phyloP scores from a whole-genome alignment of 2,329 filamentous ascomycete genomes.

The Lecanicillium sp. region DNA sequence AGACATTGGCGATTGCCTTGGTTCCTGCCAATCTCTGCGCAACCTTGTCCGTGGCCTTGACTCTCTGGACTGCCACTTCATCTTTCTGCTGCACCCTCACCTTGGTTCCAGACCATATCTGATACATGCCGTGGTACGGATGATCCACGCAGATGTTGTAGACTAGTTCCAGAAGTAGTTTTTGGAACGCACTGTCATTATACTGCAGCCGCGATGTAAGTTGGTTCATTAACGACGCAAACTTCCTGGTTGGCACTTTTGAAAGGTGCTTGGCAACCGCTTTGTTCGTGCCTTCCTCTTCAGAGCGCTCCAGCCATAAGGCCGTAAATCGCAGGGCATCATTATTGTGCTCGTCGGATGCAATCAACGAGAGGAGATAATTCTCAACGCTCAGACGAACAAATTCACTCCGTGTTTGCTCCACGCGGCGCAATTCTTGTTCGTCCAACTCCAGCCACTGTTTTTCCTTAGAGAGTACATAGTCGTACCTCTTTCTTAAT shows the following conservation, averaged over 20 bases:
- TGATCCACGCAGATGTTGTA: constrained; percentile 84
- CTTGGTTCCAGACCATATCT: constrained; percentile 78
- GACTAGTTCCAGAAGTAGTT: constrained; percentile 63
- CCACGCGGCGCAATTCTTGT: constrained; percentile 72
- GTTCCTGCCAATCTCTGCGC: constrained; percentile 51
- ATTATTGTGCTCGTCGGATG: constrained; percentile 82
- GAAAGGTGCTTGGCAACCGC: constrained; percentile 63
- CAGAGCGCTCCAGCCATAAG: constrained; percentile 83
- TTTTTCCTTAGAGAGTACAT: constrained; percentile 62
- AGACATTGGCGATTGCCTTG: constrained; percentile 45
- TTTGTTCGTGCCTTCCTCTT: constrained; percentile 66
- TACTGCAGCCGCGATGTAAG: constrained; percentile 85
- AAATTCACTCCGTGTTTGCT: constrained; percentile 69
- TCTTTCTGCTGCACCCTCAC: constrained; percentile 64
- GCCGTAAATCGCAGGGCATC: constrained; percentile 88
- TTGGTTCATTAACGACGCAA: constrained; percentile 90
- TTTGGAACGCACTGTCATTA: constrained; percentile 64
- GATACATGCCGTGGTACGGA: constrained; percentile 95
- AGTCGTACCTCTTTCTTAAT: constrained; percentile 46
- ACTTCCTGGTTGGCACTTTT: constrained; percentile 81
- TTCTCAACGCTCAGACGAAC: constrained; percentile 87
- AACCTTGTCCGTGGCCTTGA: constrained; percentile 63
- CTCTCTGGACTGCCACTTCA: constrained; percentile 63
- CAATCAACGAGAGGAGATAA: constrained; percentile 75
- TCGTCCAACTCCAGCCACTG: constrained; percentile 88